Conservation (phyloP, 228 moss, liverwort and hornwort genomes). For the Sphagnum magellanicum region DNA sequence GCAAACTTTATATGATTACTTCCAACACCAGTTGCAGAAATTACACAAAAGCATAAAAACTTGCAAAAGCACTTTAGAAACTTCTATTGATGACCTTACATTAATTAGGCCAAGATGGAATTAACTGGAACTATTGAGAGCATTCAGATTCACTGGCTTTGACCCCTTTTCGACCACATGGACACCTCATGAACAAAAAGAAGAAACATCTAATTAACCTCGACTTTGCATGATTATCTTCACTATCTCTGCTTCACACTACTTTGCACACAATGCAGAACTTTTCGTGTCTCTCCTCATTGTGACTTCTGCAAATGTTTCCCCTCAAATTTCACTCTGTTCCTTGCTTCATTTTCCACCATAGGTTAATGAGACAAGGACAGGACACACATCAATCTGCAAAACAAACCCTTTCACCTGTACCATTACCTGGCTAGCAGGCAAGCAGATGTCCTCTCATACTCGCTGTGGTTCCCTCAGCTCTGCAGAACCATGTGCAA, state of each 20-base stretch:
- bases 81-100: no score
- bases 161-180: constrained; percentile 33
- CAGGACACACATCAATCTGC: constrained; percentile 41
- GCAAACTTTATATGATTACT: no score
- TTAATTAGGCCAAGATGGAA: neutral
- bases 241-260: constrained; percentile 24
- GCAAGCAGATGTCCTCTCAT: constrained; percentile 36
- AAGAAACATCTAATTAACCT: constrained; percentile 30
- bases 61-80: no score
- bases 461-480: constrained; percentile 78
- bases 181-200: constrained; percentile 22
- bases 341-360: constrained; percentile 71
- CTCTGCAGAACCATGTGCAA: constrained; percentile 91
- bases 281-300: constrained; percentile 45
- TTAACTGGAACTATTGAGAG: constrained; percentile 23
- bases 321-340: constrained; percentile 41
- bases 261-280: constrained; percentile 40
- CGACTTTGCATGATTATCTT: constrained; percentile 25
- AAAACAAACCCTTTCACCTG: constrained; percentile 17
- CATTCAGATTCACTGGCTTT: constrained; percentile 23
- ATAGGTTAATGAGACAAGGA: constrained; percentile 44
- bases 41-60: no score
- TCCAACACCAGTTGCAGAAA: no score
- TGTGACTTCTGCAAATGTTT: constrained; percentile 21
- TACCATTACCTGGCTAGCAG: constrained; percentile 42